Evolutionary conservation across 1,284 basidiomycete genomes (phyloP).

Genomic region (Trametes sp.): DNA sequence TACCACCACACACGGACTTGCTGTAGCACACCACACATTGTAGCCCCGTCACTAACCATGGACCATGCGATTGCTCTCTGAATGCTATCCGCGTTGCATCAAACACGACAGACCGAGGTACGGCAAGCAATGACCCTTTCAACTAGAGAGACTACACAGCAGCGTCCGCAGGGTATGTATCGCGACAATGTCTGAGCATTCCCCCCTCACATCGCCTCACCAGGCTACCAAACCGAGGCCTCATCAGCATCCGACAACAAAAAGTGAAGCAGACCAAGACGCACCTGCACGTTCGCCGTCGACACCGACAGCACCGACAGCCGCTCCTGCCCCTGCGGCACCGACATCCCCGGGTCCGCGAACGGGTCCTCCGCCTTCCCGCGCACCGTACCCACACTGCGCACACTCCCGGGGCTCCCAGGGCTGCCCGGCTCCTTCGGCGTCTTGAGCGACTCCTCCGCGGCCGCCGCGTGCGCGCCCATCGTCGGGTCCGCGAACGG

Average conservation of each 20-base stretch:
- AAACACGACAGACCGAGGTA: not conserved
- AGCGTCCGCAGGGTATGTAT: conserved; percentile 1
- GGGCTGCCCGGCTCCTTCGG: not conserved
- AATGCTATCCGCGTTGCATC: not conserved
- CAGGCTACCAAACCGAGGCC: conserved; percentile 1
- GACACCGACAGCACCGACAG: conserved; percentile 14
- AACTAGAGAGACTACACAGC: not conserved
- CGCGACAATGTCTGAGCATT: not conserved
- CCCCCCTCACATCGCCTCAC: conserved; percentile 8
- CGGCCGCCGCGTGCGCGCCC: conserved; percentile 16
- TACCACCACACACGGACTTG: not conserved
- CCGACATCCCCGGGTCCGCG: conserved; percentile 25
- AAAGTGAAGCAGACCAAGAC: not conserved
- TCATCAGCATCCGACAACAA: not conserved
- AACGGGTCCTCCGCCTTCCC: conserved; percentile 25
- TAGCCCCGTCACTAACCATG: not conserved
- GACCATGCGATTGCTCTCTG: not conserved
- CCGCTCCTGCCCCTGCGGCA: conserved; percentile 2
- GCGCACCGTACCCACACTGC: not conserved
- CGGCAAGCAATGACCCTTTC: not conserved
- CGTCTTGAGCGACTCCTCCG: conserved; percentile 7
- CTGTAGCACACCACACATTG: not conserved
- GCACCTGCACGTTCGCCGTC: conserved; percentile 12
- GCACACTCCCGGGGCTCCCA: not conserved
- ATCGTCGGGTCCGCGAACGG: conserved; percentile 35